These are phyloP conservation scores for Cutaneotrichosporon cavernicola DNA, from an alignment of 1,284 basidiomycete genomes.

Conservation along the genomic window DNA sequence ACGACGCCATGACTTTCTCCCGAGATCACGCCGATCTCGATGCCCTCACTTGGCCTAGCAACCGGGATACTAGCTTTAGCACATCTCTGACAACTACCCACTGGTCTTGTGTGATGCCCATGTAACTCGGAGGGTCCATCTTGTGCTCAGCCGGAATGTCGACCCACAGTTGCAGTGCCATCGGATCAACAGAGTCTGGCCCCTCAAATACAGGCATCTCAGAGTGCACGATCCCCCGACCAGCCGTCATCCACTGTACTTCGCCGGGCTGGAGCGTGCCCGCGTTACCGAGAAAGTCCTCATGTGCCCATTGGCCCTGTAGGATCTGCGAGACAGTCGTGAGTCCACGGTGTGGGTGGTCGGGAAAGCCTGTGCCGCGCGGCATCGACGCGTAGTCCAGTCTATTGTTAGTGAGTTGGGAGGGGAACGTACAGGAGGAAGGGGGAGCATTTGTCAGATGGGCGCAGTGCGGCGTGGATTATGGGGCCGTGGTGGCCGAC, in stretches of 20 bases:
- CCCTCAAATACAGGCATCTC: constrained; percentile 72
- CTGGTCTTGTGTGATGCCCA: constrained; percentile 51
- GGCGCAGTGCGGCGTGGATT: constrained; percentile 8
- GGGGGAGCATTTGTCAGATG: background rate
- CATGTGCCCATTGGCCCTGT: constrained; percentile 70
- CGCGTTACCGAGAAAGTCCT: constrained; percentile 87
- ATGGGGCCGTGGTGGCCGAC: background rate
- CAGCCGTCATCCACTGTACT: constrained; percentile 94
- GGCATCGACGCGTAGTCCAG: constrained; percentile 10
- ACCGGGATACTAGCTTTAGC: constrained; percentile 65
- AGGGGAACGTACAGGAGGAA: background rate
- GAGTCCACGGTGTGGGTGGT: constrained; percentile 88
- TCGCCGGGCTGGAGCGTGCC: constrained; percentile 76
- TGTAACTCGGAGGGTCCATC: constrained; percentile 63
- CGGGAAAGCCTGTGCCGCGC: constrained; percentile 53
- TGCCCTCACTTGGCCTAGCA: constrained; percentile 68
- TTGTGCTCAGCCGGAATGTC: constrained; percentile 85
- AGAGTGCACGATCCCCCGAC: constrained; percentile 66
- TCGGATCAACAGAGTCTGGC: background rate
- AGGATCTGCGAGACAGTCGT: constrained; percentile 76
- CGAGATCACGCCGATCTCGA: constrained; percentile 64
- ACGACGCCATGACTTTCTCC: constrained; percentile 78
- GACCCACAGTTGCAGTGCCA: constrained; percentile 87
- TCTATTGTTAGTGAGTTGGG: constrained; percentile 5
- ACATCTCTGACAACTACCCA: background rate